Evolutionary conservation across 768 basidiomycete species (phyloP).

Genomic region (Epithele typhae): DNA sequence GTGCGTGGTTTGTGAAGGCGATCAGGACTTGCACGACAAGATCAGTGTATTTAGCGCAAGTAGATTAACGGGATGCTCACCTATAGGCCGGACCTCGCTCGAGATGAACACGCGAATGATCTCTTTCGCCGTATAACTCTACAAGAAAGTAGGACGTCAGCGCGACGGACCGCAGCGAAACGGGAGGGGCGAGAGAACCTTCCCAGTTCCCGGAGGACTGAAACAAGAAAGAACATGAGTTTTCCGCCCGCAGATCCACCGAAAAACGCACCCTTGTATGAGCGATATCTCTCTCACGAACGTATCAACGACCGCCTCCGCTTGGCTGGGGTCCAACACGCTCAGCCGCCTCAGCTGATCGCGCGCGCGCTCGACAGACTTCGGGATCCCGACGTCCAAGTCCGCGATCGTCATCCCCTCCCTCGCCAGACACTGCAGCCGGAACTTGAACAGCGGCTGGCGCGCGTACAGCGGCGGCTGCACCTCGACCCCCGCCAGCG

Average conservation of each 20-base stretch:
- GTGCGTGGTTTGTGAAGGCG: slow-evolving; percentile 75
- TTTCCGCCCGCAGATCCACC: too few relatives aligned
- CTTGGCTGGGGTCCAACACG: slow-evolving; percentile 66
- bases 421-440: slow-evolving; percentile 48
- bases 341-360: slow-evolving; percentile 40
- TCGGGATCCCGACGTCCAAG: slow-evolving; percentile 37
- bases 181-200: too few relatives aligned
- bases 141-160: neutral
- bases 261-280: slow-evolving; percentile 70
- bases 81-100: slow-evolving; percentile 34
- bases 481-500: slow-evolving; percentile 32
- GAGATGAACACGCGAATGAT: slow-evolving; percentile 60
- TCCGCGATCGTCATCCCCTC: slow-evolving; percentile 32
- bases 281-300: slow-evolving; percentile 57
- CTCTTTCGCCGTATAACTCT: slow-evolving; percentile 69
- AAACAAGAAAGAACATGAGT: neutral
- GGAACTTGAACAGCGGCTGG: slow-evolving; percentile 51
- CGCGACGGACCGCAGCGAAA: too few relatives aligned
- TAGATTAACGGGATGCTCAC: neutral
- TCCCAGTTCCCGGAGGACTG: slow-evolving; percentile 78
- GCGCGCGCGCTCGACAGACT: slow-evolving; percentile 38
- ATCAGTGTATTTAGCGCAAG: neutral
- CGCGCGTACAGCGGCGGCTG: slow-evolving; percentile 51
- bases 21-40: slow-evolving; percentile 32
- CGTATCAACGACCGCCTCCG: slow-evolving; percentile 59